Evolutionary conservation across 441 rosid genomes (phyloP).

Genomic region (Iberis amara): DNA sequence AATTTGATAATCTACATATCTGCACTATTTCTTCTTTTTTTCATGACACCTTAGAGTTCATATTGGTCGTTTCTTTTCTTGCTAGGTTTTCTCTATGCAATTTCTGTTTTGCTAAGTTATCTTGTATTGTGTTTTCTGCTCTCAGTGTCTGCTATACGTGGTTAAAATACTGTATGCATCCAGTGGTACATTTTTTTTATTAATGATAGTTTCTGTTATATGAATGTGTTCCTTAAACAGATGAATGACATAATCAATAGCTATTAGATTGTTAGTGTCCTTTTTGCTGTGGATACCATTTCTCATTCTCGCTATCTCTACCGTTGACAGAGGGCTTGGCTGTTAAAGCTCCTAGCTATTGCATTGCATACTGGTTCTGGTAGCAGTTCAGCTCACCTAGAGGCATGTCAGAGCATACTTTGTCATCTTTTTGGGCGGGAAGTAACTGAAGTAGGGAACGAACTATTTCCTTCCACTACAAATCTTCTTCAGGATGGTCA

Average conservation of each 20-base stretch:
- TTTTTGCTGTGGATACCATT: conserved; percentile 10
- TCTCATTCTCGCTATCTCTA: conserved; percentile 19
- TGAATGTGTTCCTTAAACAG: conserved; percentile 7
- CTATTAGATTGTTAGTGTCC: neutral
- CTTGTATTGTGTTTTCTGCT: conserved; percentile 5
- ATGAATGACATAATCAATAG: conserved; percentile 11
- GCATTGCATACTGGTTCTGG: conserved; percentile 77
- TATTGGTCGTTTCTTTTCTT: conserved; percentile 3
- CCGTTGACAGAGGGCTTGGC: conserved; percentile 84
- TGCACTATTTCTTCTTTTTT: conserved; percentile 2
- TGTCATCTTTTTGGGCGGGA: conserved; percentile 79
- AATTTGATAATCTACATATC: conserved; percentile 2
- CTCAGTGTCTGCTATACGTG: conserved; percentile 1
- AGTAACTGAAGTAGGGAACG: conserved; percentile 40
- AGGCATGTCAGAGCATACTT: conserved; percentile 68
- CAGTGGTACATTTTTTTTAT: neutral
- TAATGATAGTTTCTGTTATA: neutral
- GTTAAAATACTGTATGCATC: neutral
- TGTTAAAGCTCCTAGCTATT: conserved; percentile 81
- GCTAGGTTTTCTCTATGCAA: neutral
- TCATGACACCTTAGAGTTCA: neutral
- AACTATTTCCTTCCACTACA: conserved; percentile 34
- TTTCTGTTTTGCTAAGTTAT: conserved; percentile 8
- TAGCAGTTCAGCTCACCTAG: conserved; percentile 56
- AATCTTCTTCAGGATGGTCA: conserved; percentile 38